Evolutionary conservation across 2,329 filamentous ascomycete species (phyloP).

Genomic region (Rutstroemia sp.): DNA sequence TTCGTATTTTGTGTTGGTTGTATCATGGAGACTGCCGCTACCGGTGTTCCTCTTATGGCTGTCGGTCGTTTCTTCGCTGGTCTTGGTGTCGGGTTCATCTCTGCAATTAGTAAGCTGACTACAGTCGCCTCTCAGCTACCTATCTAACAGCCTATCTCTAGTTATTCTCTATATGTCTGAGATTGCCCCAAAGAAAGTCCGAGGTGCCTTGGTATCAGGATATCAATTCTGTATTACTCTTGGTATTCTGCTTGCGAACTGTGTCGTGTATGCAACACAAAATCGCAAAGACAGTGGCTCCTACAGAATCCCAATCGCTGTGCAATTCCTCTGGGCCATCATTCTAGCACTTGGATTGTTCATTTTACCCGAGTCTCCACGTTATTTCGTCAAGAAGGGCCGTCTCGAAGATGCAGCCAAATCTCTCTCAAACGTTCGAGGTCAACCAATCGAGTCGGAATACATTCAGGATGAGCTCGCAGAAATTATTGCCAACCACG

Average conservation of each 20-base stretch:
- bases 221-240: slow-evolving; percentile 82
- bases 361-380: slow-evolving; percentile 76
- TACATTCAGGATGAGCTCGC: slow-evolving; percentile 73
- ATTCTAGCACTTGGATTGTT: slow-evolving; percentile 67
- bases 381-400: slow-evolving; percentile 77
- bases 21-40: slow-evolving; percentile 54
- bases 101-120: slow-evolving; percentile 44
- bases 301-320: slow-evolving; percentile 73
- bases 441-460: slow-evolving; percentile 59
- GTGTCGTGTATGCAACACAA: slow-evolving; percentile 66
- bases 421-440: slow-evolving; percentile 61
- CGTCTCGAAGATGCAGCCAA: slow-evolving; percentile 55
- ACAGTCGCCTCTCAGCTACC: no score
- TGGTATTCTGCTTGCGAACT: slow-evolving; percentile 67
- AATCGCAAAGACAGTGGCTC: slow-evolving; percentile 52
- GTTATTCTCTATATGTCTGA: slow-evolving; percentile 73
- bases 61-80: slow-evolving; percentile 68
- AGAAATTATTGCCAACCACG: slow-evolving; percentile 84
- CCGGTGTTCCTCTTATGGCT: slow-evolving; percentile 39
- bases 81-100: slow-evolving; percentile 73
- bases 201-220: slow-evolving; percentile 68
- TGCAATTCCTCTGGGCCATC: slow-evolving; percentile 76
- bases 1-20: slow-evolving; percentile 65
- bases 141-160: no score
- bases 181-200: slow-evolving; percentile 59